Evolutionary conservation across 176 grass and related monocot species (phyloP).

Genomic region (Carex parvula): DNA sequence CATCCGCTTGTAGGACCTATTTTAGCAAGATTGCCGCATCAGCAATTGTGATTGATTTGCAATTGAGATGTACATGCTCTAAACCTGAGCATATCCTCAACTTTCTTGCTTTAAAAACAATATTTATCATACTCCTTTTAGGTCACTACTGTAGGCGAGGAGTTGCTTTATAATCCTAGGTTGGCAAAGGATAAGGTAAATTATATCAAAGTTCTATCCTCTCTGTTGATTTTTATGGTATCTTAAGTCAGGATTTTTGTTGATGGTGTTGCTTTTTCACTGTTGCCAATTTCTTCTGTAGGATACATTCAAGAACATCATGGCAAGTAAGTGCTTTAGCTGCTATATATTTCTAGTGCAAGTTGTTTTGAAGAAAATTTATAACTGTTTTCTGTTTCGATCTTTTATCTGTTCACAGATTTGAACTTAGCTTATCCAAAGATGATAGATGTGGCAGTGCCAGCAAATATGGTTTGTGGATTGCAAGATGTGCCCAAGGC

Average conservation of each 20-base stretch:
- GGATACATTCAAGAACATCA: slow-evolving; percentile 80
- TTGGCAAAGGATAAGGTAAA: slow-evolving; percentile 82
- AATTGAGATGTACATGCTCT: neutral
- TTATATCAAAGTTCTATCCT: slow-evolving; percentile 8
- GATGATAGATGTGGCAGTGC: slow-evolving; percentile 89
- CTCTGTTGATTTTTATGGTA: neutral
- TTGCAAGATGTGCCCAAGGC: slow-evolving; percentile 64
- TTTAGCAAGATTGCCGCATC: neutral
- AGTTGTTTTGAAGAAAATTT: neutral
- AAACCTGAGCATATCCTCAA: neutral
- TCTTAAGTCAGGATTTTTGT: slow-evolving; percentile 21
- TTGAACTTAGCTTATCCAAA: slow-evolving; percentile 81
- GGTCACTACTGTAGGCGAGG: slow-evolving; percentile 92
- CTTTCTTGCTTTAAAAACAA: neutral
- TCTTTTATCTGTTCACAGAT: slow-evolving; percentile 46
- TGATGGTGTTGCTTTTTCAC: slow-evolving; percentile 17
- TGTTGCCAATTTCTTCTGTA: slow-evolving; percentile 27
- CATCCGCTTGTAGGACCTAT: neutral
- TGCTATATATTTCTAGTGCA: neutral
- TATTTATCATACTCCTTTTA: slow-evolving; percentile 34
- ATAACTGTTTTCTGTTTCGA: slow-evolving; percentile 4
- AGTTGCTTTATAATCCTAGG: slow-evolving; percentile 67
- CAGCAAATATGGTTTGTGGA: slow-evolving; percentile 73
- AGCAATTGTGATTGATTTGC: neutral
- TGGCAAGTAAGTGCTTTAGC: slow-evolving; percentile 63